Percentiles rank a stretch among this genome's conserved stretches.
Conservation (phyloP, 2,329 filamentous ascomycete genomes). For the Monosporascus sp. region DNA sequence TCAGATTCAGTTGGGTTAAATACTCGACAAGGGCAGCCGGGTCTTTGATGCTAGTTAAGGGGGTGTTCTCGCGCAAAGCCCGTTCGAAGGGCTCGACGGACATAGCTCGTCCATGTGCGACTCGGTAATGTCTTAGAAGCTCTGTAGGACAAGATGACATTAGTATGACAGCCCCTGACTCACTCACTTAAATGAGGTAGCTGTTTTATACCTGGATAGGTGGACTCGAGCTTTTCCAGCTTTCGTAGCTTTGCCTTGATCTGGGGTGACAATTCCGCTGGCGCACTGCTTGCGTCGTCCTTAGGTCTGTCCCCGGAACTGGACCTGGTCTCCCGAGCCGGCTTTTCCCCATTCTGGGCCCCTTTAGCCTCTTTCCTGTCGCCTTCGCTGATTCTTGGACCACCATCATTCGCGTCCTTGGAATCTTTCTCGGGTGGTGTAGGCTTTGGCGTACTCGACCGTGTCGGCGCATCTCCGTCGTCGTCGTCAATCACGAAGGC, state of each 20-base stretch:
- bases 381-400: neutral
- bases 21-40: conserved; percentile 84
- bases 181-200: neutral
- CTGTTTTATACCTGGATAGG: conserved; percentile 65
- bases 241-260: conserved; percentile 71
- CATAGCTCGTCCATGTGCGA: conserved; percentile 80
- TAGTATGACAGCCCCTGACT: conserved; percentile 2
- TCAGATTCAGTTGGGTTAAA: conserved; percentile 76
- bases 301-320: conserved; percentile 16
- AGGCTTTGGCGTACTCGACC: conserved; percentile 52
- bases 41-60: conserved; percentile 81
- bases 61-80: conserved; percentile 84
- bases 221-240: conserved; percentile 83
- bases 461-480: conserved; percentile 66
- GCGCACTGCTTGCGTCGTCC: conserved; percentile 14
- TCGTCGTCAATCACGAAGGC: conserved; percentile 87
- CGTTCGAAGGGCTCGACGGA: conserved; percentile 93
- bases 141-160: conserved; percentile 43
- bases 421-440: conserved; percentile 29
- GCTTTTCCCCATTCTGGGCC: conserved; percentile 8
- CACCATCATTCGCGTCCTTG: conserved; percentile 14
- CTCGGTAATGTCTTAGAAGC: conserved; percentile 82
- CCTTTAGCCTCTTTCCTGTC: conserved; percentile 10
- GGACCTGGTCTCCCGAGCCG: conserved; percentile 1
- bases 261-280: conserved; percentile 63